Conservation (phyloP, 768 basidiomycete species). For the Tricholoma furcatifolium region DNA sequence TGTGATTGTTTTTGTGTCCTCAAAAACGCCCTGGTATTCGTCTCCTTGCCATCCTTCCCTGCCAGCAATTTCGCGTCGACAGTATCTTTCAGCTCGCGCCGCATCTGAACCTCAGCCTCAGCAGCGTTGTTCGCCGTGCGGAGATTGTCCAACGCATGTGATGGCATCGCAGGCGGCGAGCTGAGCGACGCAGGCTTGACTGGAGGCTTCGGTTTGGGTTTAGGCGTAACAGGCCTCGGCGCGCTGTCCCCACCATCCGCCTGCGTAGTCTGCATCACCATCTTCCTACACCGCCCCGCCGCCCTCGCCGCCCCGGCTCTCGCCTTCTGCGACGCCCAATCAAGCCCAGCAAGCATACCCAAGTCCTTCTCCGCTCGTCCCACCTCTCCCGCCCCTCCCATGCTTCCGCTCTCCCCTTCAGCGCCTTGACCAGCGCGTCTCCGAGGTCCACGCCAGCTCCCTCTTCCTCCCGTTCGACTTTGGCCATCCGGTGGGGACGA, state of each 20-base stretch:
- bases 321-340: slow-evolving; percentile 49
- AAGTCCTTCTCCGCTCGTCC: slow-evolving; percentile 79
- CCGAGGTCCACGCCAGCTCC: slow-evolving; percentile 62
- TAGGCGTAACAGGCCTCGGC: slow-evolving; percentile 22
- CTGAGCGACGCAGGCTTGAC: slow-evolving; percentile 5
- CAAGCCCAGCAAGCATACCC: slow-evolving; percentile 63
- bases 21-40: slow-evolving; percentile 86
- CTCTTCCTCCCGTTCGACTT: slow-evolving; percentile 41
- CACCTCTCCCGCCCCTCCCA: slow-evolving; percentile 88
- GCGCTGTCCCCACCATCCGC: slow-evolving; percentile 11
- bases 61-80: slow-evolving; percentile 69
- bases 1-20: slow-evolving; percentile 87
- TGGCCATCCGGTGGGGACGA: slow-evolving; percentile 30
- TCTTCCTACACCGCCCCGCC: slow-evolving; percentile 70
- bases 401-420: slow-evolving; percentile 80
- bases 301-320: slow-evolving; percentile 73
- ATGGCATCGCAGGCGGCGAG: slow-evolving; percentile 33
- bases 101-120: slow-evolving; percentile 75
- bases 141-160: slow-evolving; percentile 64
- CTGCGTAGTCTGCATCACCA: slow-evolving; percentile 36
- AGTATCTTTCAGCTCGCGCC: slow-evolving; percentile 71
- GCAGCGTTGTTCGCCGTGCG: slow-evolving; percentile 58
- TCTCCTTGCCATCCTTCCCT: slow-evolving; percentile 91
- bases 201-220: slow-evolving; percentile 29
- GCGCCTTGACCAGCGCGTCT: slow-evolving; percentile 79